A percentile compares a stretch with the other conserved stretches of the same genome.
phyloP scores from a whole-genome alignment of 495 filamentous ascomycete genomes.

The Hyphodiscus hymeniophilus region DNA sequence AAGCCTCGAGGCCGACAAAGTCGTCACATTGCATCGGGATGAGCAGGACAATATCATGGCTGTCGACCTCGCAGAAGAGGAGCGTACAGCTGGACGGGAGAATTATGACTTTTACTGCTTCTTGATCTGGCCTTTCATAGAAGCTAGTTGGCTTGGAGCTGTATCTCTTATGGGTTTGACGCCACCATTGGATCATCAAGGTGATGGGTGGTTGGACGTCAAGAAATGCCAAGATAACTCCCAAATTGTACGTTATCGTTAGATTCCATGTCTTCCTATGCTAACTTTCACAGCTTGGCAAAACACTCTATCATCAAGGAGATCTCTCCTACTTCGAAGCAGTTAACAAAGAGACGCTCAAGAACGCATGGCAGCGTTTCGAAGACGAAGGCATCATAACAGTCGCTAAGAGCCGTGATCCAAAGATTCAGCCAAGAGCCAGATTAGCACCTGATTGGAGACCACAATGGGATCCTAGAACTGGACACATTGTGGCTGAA shows the following conservation, averaged over 20 bases:
- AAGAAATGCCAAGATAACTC: constrained; percentile 73
- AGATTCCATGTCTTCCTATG: not conserved
- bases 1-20: constrained; percentile 68
- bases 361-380: constrained; percentile 83
- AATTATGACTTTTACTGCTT: constrained; percentile 99
- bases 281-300: constrained; percentile 60
- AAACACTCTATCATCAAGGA: constrained; percentile 95
- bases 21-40: constrained; percentile 63
- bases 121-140: constrained; percentile 95
- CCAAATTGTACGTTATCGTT: constrained; percentile 54
- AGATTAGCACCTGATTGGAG: constrained; percentile 71
- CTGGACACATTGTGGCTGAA: constrained; percentile 51
- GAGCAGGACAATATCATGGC: constrained; percentile 45
- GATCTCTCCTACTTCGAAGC: constrained; percentile 95
- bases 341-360: constrained; percentile 94
- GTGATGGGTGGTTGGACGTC: constrained; percentile 68
- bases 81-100: constrained; percentile 72
- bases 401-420: constrained; percentile 55
- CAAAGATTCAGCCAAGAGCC: constrained; percentile 47
- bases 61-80: constrained; percentile 65
- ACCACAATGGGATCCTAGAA: constrained; percentile 50
- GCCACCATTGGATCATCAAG: constrained; percentile 52
- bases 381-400: constrained; percentile 85
- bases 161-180: constrained; percentile 80
- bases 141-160: constrained; percentile 83